These are phyloP conservation scores for Xanthoconium stramineum DNA, from an alignment of 768 basidiomycete species.

Conservation along the genomic window DNA sequence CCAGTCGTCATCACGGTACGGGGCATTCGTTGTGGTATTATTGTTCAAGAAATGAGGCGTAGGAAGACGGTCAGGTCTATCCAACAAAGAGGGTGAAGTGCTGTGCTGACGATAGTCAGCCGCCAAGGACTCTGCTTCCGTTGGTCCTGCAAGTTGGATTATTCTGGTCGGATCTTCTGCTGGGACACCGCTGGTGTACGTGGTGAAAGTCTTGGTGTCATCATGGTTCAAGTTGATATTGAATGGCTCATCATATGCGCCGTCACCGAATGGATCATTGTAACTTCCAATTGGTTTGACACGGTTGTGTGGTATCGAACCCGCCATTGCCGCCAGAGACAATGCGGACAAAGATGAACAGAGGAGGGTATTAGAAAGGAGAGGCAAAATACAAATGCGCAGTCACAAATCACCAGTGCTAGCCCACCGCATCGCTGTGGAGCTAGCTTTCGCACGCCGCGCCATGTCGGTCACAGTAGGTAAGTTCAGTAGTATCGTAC, in stretches of 20 bases:
- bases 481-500: no score
- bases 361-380: neutral
- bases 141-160: conserved; percentile 7
- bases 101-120: conserved; percentile 26
- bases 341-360: conserved; percentile 12
- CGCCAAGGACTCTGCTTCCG: conserved; percentile 25
- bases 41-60: conserved; percentile 18
- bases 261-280: conserved; percentile 28
- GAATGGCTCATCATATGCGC: conserved; percentile 23
- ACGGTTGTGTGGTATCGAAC: conserved; percentile 7
- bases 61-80: conserved; percentile 12
- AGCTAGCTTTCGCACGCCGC: conserved; percentile 20
- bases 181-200: conserved; percentile 21
- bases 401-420: neutral
- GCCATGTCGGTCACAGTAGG: neutral
- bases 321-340: conserved; percentile 27
- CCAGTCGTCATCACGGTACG: conserved; percentile 25
- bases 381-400: neutral
- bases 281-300: conserved; percentile 8
- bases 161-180: conserved; percentile 8
- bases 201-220: conserved; percentile 20
- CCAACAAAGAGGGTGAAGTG: conserved; percentile 13
- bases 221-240: conserved; percentile 9
- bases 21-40: conserved; percentile 4
- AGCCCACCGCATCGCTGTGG: neutral